Evolutionary conservation across 139 green algal genomes (phyloP), one percentile per base, ranked within the genome.

Genomic region (Pleodorina starrii): DNA sequence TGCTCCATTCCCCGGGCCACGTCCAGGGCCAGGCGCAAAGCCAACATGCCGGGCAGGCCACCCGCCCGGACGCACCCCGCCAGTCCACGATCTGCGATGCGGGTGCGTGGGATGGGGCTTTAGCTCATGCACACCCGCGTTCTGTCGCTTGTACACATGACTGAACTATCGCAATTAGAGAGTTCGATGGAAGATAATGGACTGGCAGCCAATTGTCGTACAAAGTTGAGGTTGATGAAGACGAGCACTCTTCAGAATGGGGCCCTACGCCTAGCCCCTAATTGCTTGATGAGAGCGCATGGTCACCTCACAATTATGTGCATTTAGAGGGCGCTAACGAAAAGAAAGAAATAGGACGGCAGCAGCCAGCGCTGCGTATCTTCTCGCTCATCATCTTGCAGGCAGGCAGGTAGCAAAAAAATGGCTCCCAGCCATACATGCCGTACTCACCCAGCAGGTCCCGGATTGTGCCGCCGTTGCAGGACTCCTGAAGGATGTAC

Each of bases 1-100:
- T 81, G 73, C 42, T 40, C 19, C 73, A 81, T 60, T 9, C 73
- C 73, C 73, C 59, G 17, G 3, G 73, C 73, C 42, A 60, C 73
- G 44, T 81, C 73, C 0, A 81, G 40, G 3, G 73, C 73, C 42
- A 81, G 42, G 5, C 23, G 42, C 25, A 54, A 42, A 38, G 73
- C 42, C 42, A 81, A 27, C 25, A 81, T 19, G 17, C 73, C 35
- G 4, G 42, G 25, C 42, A 59, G 29, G 1, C 73, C 73, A 19
- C 73, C 73, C 9, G 12, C 73, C 11, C 42, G 73, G 7, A 81
- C 44, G 27, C 42, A 42, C 42, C 73, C 73, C 0, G 73, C 43
- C 42, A 81, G 14, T 42, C 73, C 42, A 7, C 42, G 6, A 38
- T 81, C 73, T 81, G 73, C 44, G 14, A 66, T 66, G 54, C 6